Conservation (phyloP, 805 yeast species). For the Candida berthetii region DNA sequence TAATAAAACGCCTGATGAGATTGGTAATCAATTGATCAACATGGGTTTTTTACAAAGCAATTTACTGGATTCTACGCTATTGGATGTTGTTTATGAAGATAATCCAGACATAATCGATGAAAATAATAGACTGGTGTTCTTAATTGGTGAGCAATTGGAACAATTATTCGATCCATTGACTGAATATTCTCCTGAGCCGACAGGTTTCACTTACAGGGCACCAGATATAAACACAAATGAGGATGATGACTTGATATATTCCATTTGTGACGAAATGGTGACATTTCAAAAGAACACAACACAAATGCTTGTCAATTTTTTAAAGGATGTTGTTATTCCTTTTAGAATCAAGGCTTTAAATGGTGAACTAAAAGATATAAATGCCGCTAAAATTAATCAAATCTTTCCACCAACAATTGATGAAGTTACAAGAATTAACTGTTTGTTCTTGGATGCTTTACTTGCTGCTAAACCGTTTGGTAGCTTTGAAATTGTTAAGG, state of each 20-base stretch:
- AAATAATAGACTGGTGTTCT: constrained; percentile 70
- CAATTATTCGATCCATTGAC: constrained; percentile 84
- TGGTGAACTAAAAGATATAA: constrained; percentile 42
- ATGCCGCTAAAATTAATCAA: constrained; percentile 63
- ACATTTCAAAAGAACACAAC: constrained; percentile 72
- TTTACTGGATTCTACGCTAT: constrained; percentile 40
- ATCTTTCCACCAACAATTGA: constrained; percentile 94
- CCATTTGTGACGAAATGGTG: constrained; percentile 62
- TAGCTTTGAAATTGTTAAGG: constrained; percentile 68
- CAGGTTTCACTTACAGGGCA: constrained; percentile 63
- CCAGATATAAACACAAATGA: constrained; percentile 30
- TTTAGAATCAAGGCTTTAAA: constrained; percentile 64
- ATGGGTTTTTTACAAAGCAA: constrained; percentile 52
- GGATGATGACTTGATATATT: constrained; percentile 35
- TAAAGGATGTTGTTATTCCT: constrained; percentile 77
- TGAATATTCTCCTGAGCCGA: constrained; percentile 88
- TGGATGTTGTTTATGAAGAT: constrained; percentile 74
- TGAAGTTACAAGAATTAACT: constrained; percentile 85
- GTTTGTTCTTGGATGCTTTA: constrained; percentile 73
- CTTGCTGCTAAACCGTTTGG: constrained; percentile 65
- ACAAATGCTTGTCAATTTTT: constrained; percentile 60
- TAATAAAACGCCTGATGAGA: constrained; percentile 43
- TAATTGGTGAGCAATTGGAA: constrained; percentile 81
- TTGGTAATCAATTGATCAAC: constrained; percentile 52
- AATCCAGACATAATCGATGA: constrained; percentile 44